A percentile compares a stretch with the other conserved stretches of the same genome.
Evolutionary conservation across 148 eudicot species (phyloP).

Genomic region (Rhododendron williamsianum): DNA sequence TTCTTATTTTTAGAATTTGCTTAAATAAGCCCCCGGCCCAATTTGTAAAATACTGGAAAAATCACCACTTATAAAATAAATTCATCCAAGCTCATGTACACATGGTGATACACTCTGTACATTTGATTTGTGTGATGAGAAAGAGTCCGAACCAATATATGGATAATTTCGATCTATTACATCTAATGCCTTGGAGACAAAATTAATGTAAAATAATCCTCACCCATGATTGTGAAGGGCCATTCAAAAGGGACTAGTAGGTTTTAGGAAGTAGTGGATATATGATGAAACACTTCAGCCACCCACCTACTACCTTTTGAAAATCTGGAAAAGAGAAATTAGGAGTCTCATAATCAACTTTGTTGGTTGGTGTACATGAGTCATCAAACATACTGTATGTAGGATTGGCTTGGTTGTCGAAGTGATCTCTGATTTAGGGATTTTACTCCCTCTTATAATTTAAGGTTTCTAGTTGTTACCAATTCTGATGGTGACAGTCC

Average conservation of each 20-base stretch:
- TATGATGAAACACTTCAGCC: neutral
- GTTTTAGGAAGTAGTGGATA: neutral
- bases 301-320: neutral
- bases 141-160: neutral
- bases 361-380: neutral
- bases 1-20: neutral
- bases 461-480: neutral
- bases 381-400: neutral
- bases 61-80: neutral
- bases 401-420: neutral
- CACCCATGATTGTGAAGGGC: neutral
- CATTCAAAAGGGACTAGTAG: neutral
- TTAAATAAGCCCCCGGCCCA: neutral
- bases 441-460: neutral
- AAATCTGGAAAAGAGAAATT: neutral
- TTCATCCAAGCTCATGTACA: neutral
- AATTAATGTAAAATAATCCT: neutral
- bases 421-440: no score
- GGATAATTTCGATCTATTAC: neutral
- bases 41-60: neutral
- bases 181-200: neutral
- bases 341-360: neutral
- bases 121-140: neutral
- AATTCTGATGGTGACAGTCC: neutral
- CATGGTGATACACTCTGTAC: neutral